Evolutionary conservation across 73 alveolate genomes (phyloP).

Genomic region (Symbiodinium natans): DNA sequence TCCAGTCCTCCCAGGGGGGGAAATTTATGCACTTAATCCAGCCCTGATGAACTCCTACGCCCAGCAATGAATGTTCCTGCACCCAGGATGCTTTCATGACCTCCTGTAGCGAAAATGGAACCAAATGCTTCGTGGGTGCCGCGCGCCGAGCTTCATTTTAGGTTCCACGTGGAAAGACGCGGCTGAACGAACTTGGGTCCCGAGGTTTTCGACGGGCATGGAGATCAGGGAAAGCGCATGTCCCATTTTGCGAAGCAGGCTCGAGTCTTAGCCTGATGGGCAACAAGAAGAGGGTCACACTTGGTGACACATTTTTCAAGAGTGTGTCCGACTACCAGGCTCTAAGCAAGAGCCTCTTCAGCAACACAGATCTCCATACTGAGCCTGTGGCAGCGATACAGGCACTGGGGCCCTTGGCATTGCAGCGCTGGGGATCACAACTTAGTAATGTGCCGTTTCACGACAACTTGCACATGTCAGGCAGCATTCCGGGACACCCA

Average conservation of each 20-base stretch:
- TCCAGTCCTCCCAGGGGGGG: no score
- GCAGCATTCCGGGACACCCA: constrained; percentile 91
- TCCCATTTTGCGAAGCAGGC: constrained; percentile 87
- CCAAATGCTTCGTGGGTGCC: constrained; percentile 87
- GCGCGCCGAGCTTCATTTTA: neutral
- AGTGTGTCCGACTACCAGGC: neutral
- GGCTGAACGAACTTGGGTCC: neutral
- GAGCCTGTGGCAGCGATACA: constrained; percentile 89
- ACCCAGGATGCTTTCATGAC: constrained; percentile 61
- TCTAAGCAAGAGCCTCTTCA: constrained; percentile 71
- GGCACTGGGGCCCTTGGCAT: neutral
- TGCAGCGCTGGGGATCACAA: no score
- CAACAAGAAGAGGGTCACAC: neutral
- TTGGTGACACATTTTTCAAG: no score
- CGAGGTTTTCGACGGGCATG: constrained; percentile 80
- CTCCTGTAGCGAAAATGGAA: constrained; percentile 81
- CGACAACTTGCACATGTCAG: no score
- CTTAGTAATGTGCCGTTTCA: no score
- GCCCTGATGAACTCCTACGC: no score
- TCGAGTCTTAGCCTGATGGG: neutral
- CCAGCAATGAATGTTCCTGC: no score
- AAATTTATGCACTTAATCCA: no score
- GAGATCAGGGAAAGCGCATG: constrained; percentile 84
- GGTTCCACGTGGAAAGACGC: neutral
- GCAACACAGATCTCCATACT: constrained; percentile 78